A percentile compares a stretch with the other conserved stretches of the same genome.
Conservation (phyloP, 805 yeast genomes). For the Teunomyces pallodes region DNA sequence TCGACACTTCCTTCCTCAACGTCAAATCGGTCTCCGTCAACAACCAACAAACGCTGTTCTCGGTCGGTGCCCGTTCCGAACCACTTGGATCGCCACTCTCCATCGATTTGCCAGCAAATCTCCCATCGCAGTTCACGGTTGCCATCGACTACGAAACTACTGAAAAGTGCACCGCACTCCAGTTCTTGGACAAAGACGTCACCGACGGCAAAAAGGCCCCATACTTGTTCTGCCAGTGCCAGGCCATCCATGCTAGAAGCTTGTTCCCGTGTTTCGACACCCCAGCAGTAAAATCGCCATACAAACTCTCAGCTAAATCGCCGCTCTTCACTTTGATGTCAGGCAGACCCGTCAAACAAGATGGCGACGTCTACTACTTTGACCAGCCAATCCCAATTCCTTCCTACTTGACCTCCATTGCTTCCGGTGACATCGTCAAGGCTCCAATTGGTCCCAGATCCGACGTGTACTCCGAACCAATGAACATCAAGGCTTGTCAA, state of each 20-base stretch:
- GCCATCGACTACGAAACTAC: slow-evolving; percentile 26
- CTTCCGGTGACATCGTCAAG: slow-evolving; percentile 29
- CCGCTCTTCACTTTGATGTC: slow-evolving; percentile 28
- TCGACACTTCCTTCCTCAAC: slow-evolving; percentile 28
- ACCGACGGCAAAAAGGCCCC: slow-evolving; percentile 31
- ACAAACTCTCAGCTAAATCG: slow-evolving; percentile 23
- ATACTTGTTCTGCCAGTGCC: slow-evolving; percentile 36
- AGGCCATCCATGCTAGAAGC: slow-evolving; percentile 35
- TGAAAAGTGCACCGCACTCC: slow-evolving; percentile 31
- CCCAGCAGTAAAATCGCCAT: slow-evolving; percentile 31
- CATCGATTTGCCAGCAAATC: slow-evolving; percentile 11
- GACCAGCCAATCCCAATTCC: slow-evolving; percentile 37
- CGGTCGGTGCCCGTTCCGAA: slow-evolving; percentile 11
- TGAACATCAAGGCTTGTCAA: slow-evolving; percentile 25
- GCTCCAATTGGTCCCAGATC: slow-evolving; percentile 36
- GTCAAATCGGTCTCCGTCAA: slow-evolving; percentile 19
- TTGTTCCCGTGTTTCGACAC: slow-evolving; percentile 39
- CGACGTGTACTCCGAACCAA: slow-evolving; percentile 26
- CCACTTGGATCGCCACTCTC: slow-evolving; percentile 27
- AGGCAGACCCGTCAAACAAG: slow-evolving; percentile 22
- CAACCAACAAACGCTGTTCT: slow-evolving; percentile 11
- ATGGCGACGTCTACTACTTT: slow-evolving; percentile 19
- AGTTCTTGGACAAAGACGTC: slow-evolving; percentile 25
- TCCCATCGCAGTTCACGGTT: slow-evolving; percentile 8
- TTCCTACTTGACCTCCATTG: slow-evolving; percentile 32